Base-by-base conservation (phyloP, 2,329 filamentous ascomycete genomes). In the Pestalotiopsis sp. region DNA sequence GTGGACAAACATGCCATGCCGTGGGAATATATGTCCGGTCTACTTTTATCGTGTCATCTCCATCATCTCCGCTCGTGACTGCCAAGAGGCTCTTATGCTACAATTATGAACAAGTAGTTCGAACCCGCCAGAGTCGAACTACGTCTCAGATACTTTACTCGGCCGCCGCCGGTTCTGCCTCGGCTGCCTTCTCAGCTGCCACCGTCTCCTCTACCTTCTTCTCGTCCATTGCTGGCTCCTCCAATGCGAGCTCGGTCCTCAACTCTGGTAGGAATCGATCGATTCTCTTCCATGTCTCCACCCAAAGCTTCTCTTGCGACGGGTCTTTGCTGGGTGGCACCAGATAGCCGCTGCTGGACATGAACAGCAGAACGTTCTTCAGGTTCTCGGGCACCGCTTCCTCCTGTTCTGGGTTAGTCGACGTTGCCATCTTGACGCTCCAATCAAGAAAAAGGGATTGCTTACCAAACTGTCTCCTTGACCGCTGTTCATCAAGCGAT, bases 321-420 rank as follows among this genome's bases (percentile, higher is more conserved):
- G 84, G 77, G 71, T 91, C 86, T 73, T 86, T 81, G 71, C 81
- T 84, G 13, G 93, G 93, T 1, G 93, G 88, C 0, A 94, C 90
- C 4, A 99, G 87, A 75, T 93, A 95, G 45, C 93, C 95, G 65
- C 92, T 95, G 78, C 91, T 96, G 5, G 93, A 91, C 94, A 99
- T 97, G 75, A 99, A 96, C 11, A 99, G 86, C 27, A 98, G 84
- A 66, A 98, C 94, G 73, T 99, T 99, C 82, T 99, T 99, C 69
- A 99, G 84, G 72, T 94, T 96, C 81, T 99, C 96, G 0, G 94
- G 93, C 2, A 98, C 94, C 13, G 96, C 95, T 84, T 99, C 96
- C 81, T 97, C 94, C 91, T 97, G 74, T 17, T 9, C 70, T 74
- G 27, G 14, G 45, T 61, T 64, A 66, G 73, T 67, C 74, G 68